These are phyloP conservation scores for Pleurotus citrinopileatus DNA, from an alignment of 768 basidiomycete species.

Conservation along the genomic window DNA sequence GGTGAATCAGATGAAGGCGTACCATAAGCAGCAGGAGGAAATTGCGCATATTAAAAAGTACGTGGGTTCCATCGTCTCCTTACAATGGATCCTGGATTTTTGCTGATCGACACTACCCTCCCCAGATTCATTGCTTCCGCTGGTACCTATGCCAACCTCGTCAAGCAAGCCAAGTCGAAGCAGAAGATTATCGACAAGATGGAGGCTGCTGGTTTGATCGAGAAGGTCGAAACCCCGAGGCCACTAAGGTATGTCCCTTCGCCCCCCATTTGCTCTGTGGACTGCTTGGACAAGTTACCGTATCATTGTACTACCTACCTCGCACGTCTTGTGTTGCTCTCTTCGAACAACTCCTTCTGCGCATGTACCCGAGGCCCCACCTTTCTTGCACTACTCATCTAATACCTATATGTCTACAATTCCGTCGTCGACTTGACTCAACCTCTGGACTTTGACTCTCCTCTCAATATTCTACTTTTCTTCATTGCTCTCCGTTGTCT, in stretches of 20 bases:
- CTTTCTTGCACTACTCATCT: no score
- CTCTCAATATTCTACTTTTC: background rate
- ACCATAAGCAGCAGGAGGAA: conserved; percentile 97
- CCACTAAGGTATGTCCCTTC: conserved; percentile 47
- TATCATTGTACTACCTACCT: no score
- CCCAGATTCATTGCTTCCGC: conserved; percentile 95
- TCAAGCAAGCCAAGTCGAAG: conserved; percentile 98
- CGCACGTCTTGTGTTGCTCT: no score
- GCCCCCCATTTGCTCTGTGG: background rate
- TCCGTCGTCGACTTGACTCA: no score
- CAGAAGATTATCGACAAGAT: conserved; percentile 99
- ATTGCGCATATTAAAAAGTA: conserved; percentile 98
- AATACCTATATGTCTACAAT: no score
- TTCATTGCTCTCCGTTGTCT: background rate
- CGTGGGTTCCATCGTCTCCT: conserved; percentile 15
- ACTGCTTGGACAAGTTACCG: no score
- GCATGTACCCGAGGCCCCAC: no score
- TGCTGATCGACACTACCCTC: conserved; percentile 13
- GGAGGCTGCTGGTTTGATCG: conserved; percentile 97
- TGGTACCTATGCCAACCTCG: conserved; percentile 98
- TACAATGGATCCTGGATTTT: no score
- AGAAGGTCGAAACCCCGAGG: conserved; percentile 77
- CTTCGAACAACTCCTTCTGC: no score
- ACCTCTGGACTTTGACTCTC: background rate
- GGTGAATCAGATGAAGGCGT: conserved; percentile 99